phyloP scores from a whole-genome alignment of 1,284 basidiomycete genomes.

The Irpex lacteus region DNA sequence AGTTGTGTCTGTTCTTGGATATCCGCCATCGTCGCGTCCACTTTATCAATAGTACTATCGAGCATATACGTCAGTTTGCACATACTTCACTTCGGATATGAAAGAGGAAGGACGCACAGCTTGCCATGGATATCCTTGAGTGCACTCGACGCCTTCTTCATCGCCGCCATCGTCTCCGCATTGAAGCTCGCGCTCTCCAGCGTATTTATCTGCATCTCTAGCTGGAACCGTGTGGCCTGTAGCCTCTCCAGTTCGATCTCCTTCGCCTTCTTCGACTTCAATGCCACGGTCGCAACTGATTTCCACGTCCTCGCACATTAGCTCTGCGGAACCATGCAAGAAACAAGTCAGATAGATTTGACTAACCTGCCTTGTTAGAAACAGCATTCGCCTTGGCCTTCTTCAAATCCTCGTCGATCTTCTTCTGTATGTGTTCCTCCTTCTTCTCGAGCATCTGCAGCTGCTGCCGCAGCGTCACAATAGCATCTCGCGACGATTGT shows the following conservation, averaged over 20 bases:
- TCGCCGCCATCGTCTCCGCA: slow-evolving; percentile 95
- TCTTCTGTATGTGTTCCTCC: slow-evolving; percentile 95
- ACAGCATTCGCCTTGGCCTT: slow-evolving; percentile 94
- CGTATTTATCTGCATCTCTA: slow-evolving; percentile 97
- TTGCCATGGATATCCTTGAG: slow-evolving; percentile 91
- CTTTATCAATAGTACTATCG: slow-evolving; percentile 83
- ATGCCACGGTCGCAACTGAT: slow-evolving; percentile 85
- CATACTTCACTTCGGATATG: slow-evolving; percentile 4
- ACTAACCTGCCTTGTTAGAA: slow-evolving; percentile 89
- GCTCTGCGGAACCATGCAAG: not conserved
- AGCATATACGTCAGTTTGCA: not conserved
- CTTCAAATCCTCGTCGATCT: slow-evolving; percentile 93
- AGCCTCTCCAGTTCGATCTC: slow-evolving; percentile 90
- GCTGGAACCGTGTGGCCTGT: slow-evolving; percentile 85
- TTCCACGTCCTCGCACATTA: not conserved
- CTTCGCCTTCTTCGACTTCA: slow-evolving; percentile 92
- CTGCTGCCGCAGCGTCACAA: slow-evolving; percentile 83
- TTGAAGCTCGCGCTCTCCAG: slow-evolving; percentile 98
- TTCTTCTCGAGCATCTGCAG: slow-evolving; percentile 99
- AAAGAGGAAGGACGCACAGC: slow-evolving; percentile 58
- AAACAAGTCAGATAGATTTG: not conserved
- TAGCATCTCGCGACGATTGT: slow-evolving; percentile 81
- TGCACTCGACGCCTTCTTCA: slow-evolving; percentile 95
- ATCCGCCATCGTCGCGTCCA: slow-evolving; percentile 88
- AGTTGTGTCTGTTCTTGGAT: slow-evolving; percentile 94